Evolutionary conservation across 768 basidiomycete genomes (phyloP).

Genomic region (Hericium coralloides): DNA sequence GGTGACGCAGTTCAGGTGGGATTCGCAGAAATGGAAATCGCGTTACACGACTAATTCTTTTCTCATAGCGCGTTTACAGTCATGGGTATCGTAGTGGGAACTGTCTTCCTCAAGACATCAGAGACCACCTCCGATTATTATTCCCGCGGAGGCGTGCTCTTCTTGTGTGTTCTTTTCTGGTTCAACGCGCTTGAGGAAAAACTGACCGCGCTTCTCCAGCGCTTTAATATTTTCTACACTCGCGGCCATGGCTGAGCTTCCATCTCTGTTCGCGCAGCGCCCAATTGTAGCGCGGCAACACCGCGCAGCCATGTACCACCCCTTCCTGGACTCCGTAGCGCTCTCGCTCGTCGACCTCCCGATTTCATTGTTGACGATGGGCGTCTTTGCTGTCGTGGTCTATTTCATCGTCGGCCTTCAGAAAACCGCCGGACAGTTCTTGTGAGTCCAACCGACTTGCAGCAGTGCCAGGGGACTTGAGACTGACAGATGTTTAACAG

Average conservation of each 20-base stretch:
- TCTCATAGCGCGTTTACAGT: constrained; percentile 42
- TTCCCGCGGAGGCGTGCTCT: constrained; percentile 68
- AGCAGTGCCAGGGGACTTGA: constrained; percentile 45
- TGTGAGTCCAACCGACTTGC: constrained; percentile 50
- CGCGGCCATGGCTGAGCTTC: constrained; percentile 55
- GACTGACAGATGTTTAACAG: constrained; percentile 32
- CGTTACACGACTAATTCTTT: neutral
- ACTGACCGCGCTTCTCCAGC: constrained; percentile 21
- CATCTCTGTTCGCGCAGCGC: constrained; percentile 44
- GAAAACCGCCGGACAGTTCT: constrained; percentile 48
- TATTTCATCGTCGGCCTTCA: constrained; percentile 63
- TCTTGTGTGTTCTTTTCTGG: constrained; percentile 42
- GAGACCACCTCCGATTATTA: constrained; percentile 53
- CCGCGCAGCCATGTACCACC: constrained; percentile 54
- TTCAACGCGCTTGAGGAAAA: neutral
- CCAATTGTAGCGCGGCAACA: constrained; percentile 50
- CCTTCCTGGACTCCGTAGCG: constrained; percentile 47
- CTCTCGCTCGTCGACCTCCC: constrained; percentile 55
- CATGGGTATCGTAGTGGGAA: constrained; percentile 48
- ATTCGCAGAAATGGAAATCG: constrained; percentile 15
- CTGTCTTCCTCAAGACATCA: constrained; percentile 51
- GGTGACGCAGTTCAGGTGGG: constrained; percentile 20
- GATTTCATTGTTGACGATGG: constrained; percentile 37
- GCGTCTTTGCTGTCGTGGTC: constrained; percentile 38
- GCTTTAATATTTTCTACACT: constrained; percentile 51